A percentile compares a stretch with the other conserved stretches of the same genome.
Evolutionary conservation across 2,329 filamentous ascomycete species (phyloP).

Genomic region (Sclerotinia minor): DNA sequence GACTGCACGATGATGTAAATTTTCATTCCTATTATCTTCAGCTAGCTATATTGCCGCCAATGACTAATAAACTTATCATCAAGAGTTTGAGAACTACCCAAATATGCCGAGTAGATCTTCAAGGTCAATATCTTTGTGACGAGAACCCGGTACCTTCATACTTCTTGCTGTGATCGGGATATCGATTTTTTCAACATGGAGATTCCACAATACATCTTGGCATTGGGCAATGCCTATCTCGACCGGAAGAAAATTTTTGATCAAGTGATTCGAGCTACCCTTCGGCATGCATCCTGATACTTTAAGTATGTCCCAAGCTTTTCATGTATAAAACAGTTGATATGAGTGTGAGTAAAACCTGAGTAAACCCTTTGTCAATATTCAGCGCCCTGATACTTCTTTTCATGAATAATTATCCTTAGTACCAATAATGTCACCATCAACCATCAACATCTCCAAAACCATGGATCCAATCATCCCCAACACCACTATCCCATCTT

Average conservation of each 20-base stretch:
- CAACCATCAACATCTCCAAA: background rate
- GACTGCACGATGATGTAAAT: background rate
- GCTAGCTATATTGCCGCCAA: background rate
- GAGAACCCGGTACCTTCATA: background rate
- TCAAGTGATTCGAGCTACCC: background rate
- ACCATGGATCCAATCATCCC: background rate
- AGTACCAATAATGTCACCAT: background rate
- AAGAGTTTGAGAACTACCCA: background rate
- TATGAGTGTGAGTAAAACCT: too few relatives aligned
- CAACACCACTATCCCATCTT: constrained; percentile 1
- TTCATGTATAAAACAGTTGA: too few relatives aligned
- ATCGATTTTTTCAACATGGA: background rate
- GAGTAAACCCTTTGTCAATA: background rate
- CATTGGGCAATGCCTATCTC: background rate
- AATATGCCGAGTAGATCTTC: background rate
- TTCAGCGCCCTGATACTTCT: background rate
- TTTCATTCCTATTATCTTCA: background rate
- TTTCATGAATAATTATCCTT: background rate
- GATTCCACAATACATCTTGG: constrained; percentile 4
- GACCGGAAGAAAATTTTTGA: background rate
- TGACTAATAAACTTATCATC: background rate
- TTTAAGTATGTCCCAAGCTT: background rate
- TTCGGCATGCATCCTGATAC: background rate
- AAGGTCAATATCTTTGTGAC: background rate
- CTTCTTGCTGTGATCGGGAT: constrained; percentile 12